Base-by-base conservation (phyloP, 768 basidiomycete species). In the Pleurotus pulmonarius region DNA sequence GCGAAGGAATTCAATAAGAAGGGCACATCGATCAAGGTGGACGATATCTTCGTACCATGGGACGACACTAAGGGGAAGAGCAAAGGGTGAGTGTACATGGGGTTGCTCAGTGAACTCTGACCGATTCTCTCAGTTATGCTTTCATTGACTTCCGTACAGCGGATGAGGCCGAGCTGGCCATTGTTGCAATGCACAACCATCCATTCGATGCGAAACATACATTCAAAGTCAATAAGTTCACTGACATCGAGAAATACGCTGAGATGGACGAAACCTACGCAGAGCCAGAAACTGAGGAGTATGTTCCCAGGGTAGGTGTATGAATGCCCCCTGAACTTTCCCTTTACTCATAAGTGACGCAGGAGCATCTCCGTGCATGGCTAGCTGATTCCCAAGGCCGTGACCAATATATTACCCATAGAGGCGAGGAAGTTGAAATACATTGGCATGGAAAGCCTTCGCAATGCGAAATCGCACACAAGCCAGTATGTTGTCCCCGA, bases 281-380 rank as follows among this genome's bases (percentile, higher is more conserved):
- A 5, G 92, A 94, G 64, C 92, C 90, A 0, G 78, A 83, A 61
- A 68, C 72, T 1, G 88, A 91, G 63, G 85, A 87, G 56, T 97
- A 87, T 68, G 76, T 75, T 48, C 78, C 92, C 38, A 86, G 87
- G 73, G 94, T 93, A 60, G 29, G 75, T n/a, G 25, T 24, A 13
- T 34, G 59, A 20, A 48, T 56, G 38, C 48, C 44, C 25, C 52
- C 5, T 49, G 29, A 9, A 16, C 46, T 49, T 47, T 43, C 49
- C 51, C 49, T 26, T 29, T 58, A 56, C 56, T 34, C 57, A 16
- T 56, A 9, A 11, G 22, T 18, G 22, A 29, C 7, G 29, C 7
- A 98, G 94, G 97, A 98, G 69, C 95, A 99, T 74, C 81, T 98
- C 59, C 85, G 92, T 46, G 90, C 92, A 52, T 99, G 96, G 95